A percentile compares a stretch with the other conserved stretches of the same genome.
These are phyloP conservation scores for Taphrina populina DNA, from an alignment of 1,139 yeast species.

Conservation along the genomic window DNA sequence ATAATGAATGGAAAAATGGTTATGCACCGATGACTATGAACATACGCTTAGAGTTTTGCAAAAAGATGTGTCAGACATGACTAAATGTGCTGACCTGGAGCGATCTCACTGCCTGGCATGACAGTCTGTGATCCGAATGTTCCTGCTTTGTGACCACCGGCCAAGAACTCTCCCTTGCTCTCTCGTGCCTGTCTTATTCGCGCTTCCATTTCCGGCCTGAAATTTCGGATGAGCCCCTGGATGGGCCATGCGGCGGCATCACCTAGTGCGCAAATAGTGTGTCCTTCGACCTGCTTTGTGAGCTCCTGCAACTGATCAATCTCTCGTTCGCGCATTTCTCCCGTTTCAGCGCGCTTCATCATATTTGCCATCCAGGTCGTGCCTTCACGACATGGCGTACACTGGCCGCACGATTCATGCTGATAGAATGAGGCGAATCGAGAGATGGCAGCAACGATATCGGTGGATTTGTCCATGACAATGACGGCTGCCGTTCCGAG, in stretches of 20 bases:
- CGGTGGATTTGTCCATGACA: conserved; percentile 83
- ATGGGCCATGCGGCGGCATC: conserved; percentile 94
- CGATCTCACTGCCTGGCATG: conserved; percentile 26
- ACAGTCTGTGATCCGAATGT: conserved; percentile 21
- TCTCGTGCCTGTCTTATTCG: conserved; percentile 52
- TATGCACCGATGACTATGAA: too few relatives aligned
- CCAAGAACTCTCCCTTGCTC: conserved; percentile 24
- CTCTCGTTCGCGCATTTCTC: conserved; percentile 76
- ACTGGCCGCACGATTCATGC: conserved; percentile 91
- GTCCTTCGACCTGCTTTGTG: conserved; percentile 68
- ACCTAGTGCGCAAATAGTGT: conserved; percentile 86
- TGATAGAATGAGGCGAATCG: conserved; percentile 77
- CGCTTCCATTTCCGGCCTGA: conserved; percentile 76
- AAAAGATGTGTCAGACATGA: too few relatives aligned
- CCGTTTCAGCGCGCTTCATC: conserved; percentile 76
- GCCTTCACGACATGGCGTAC: conserved; percentile 94
- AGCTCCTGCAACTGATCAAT: conserved; percentile 80
- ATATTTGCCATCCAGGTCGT: conserved; percentile 79
- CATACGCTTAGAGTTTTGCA: too few relatives aligned
- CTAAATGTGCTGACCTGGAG: conserved; percentile 27
- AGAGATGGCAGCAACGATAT: conserved; percentile 78
- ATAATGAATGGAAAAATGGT: too few relatives aligned
- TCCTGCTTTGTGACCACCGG: conserved; percentile 31
- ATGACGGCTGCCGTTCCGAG: conserved; percentile 90
- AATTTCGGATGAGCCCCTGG: conserved; percentile 79